Evolutionary conservation across 768 basidiomycete species (phyloP), one percentile per base, ranked within the genome.

Genomic region (Mycena epipterygia): DNA sequence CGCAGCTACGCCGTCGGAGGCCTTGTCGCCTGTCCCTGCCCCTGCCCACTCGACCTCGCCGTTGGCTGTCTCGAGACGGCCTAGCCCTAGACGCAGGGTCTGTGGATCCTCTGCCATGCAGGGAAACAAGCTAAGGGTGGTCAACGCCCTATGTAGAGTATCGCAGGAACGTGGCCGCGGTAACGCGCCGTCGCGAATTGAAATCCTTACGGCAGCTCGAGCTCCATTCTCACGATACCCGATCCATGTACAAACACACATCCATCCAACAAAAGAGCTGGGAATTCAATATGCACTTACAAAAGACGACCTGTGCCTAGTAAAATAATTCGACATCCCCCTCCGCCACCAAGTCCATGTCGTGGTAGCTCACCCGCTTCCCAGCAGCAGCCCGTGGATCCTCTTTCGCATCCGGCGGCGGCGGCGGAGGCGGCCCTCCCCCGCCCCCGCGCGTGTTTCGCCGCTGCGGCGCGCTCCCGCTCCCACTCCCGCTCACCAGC

Each of bases 341-440:
- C 86, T 94, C 94, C 32, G 95, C 94, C 73, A 95, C 94, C 79
- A 93, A 84, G 84, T 98, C 97, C 91, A 98, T 94, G 81, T 98
- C 97, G 79, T 95, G 92, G 78, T 98, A 98, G 82, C 94, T 96
- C 64, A 98, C 90, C 80, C 94, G 90, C 81, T 91, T 93, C 51
- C 95, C 95, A 37, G 91, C 93, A 35, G 93, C 92, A 32, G 97
- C 95, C 44, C 97, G 87, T 48, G 97, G 97, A 79, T 98, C 97
- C 80, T 96, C 94, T 81, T 94, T 95, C 33, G 91, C 94, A 81
- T 96, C 93, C 63, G 94, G 91, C 16, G 95, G 95, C 19, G 95
- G 94, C 5, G 94, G 92, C 0, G 93, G 93, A 7, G 89, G 89
- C 0, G 89, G 88, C 1, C 89, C 83, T 44, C 82, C 81, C 49